Base-by-base conservation (phyloP, 176 grass and related monocot species). In the Oropetium thomaeum region DNA sequence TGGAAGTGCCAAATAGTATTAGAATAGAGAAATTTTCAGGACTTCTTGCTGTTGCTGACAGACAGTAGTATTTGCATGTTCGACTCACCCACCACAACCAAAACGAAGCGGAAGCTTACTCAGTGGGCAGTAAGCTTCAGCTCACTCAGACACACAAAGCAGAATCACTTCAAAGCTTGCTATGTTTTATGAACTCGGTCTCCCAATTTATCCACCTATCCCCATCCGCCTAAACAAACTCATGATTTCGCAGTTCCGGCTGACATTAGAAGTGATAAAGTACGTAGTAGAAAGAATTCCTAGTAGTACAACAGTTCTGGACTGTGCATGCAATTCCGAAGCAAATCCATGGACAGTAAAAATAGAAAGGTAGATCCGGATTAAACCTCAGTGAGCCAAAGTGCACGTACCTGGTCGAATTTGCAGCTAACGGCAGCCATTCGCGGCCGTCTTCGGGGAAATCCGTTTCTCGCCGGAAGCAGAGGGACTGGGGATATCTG, bases 391-490 rank as follows among this genome's bases (percentile, higher is more conserved):
- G 2, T 12, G 2, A 74, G 29, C 20, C 10, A 14, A 59, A 59
- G 19, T 58, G 55, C 47, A 28, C 23, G 2, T 65, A 87, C 84
- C 78, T 87, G 78, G 33, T 48, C 58, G 12, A 71, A 59, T 71
- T 26, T 77, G 48, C 78, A 87, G 79, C 58, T 77, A 55, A 77
- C 13, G 5, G 20, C 48, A 30, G 58, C 7, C 30, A 26, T 23
- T 47, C 45, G 47, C 33, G 58, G 25, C 31, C 79, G 48, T 65
- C 29, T 32, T 37, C 65, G 13, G 22, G 45, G 10, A 65, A 44
- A 38, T 35, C 71, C 29, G 43, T 64, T 70, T 82, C 66, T 82
- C 30, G 48, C 22, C 40, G 84, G 78, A 58, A 65, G 78, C 47
- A 52, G 64, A 39, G 1, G 58, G 72, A 58, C 31, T 23, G 58